Percentiles rank a stretch among this genome's conserved stretches.
Conservation (phyloP, 139 green algal species). For the Yamagishiella unicocca region DNA sequence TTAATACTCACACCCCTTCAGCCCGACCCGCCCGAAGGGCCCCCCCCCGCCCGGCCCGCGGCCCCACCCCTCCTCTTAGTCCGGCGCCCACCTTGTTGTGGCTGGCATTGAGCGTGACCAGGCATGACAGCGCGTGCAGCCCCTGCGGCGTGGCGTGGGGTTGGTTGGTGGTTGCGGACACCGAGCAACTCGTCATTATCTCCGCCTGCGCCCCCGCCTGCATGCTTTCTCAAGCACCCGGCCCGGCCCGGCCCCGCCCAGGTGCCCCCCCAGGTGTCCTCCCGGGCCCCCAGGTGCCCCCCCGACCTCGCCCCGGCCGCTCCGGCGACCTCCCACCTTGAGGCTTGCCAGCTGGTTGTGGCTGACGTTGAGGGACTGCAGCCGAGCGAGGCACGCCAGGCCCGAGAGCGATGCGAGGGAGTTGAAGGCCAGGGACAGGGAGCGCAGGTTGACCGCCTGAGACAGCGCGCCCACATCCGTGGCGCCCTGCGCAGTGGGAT, state of each 20-base stretch:
- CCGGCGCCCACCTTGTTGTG: conserved; percentile 46
- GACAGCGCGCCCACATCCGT: conserved; percentile 14
- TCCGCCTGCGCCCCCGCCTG: no score
- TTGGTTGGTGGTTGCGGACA: no score
- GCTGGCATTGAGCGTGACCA: conserved; percentile 37
- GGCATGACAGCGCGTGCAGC: background rate
- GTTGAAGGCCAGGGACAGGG: conserved; percentile 39
- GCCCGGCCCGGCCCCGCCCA: no score
- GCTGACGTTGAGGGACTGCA: conserved; percentile 32
- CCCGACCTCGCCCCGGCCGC: no score
- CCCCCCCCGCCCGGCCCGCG: background rate
- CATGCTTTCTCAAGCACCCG: no score
- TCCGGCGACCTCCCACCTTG: background rate
- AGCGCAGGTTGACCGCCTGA: conserved; percentile 12
- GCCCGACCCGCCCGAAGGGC: no score
- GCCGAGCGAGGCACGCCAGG: background rate
- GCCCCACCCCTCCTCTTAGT: background rate
- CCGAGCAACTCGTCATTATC: no score
- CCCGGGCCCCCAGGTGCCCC: no score
- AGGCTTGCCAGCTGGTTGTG: conserved; percentile 41
- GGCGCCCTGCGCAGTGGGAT: conserved; percentile 25
- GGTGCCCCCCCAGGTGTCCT: no score
- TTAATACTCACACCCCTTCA: background rate
- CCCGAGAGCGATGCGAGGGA: conserved; percentile 10
- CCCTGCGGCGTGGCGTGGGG: no score